A percentile compares a stretch with the other conserved stretches of the same genome.
Evolutionary conservation across 257 asterid species (phyloP).

Genomic region (Solanum appendiculatum): DNA sequence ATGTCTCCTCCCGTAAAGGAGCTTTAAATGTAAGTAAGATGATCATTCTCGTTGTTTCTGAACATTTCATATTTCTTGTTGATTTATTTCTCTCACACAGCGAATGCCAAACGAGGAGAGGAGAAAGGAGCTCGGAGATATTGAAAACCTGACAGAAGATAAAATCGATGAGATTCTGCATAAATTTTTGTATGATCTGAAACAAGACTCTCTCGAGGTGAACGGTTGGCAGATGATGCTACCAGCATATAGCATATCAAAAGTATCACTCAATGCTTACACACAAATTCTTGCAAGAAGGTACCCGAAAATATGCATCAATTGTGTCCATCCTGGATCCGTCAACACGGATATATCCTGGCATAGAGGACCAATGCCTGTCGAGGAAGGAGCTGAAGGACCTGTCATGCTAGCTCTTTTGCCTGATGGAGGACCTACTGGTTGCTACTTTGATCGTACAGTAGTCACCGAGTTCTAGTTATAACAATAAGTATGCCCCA

Average conservation of each 20-base stretch:
- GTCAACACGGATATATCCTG: constrained; percentile 60
- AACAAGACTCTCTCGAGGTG: constrained; percentile 35
- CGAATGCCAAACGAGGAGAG: constrained; percentile 45
- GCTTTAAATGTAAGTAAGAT: constrained; percentile 40
- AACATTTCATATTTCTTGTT: neutral
- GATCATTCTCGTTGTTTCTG: neutral
- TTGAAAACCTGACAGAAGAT: constrained; percentile 50
- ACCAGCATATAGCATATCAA: constrained; percentile 70
- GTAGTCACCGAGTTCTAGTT: constrained; percentile 35
- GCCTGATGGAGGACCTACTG: constrained; percentile 57
- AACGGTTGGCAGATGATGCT: constrained; percentile 77
- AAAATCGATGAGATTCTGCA: constrained; percentile 41
- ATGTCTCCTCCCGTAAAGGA: constrained; percentile 56
- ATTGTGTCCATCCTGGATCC: constrained; percentile 74
- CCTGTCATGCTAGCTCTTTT: constrained; percentile 55
- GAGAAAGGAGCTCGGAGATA: constrained; percentile 47
- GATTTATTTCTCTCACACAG: constrained; percentile 20
- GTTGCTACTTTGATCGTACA: constrained; percentile 57
- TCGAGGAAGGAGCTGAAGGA: constrained; percentile 64
- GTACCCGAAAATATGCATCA: constrained; percentile 47
- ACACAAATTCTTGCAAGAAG: constrained; percentile 57
- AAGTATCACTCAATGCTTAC: constrained; percentile 57
- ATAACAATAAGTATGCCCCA: neutral
- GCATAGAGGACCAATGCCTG: constrained; percentile 43
- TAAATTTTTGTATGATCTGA: constrained; percentile 35